phyloP scores from a whole-genome alignment of 495 filamentous ascomycete species.

The Lindgomyces ingoldianus region DNA sequence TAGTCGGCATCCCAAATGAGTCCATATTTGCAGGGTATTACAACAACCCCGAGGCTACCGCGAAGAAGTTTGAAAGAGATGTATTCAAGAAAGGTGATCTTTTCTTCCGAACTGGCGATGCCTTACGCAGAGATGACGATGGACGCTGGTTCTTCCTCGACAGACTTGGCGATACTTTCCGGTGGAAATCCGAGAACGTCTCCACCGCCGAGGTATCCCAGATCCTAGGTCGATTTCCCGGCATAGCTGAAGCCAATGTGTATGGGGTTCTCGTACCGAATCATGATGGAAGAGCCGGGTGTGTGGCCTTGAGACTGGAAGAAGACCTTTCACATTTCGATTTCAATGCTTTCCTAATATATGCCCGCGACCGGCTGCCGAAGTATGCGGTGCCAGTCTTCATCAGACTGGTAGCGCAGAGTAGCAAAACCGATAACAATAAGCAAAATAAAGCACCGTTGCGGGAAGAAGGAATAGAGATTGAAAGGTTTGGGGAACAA shows the following conservation, averaged over 20 bases:
- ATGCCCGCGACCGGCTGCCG: constrained; percentile 61
- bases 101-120: constrained; percentile 74
- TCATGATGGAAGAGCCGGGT: constrained; percentile 46
- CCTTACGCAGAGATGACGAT: constrained; percentile 61
- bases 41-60: constrained; percentile 62
- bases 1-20: constrained; percentile 62
- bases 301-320: constrained; percentile 42
- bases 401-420: constrained; percentile 59
- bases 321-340: constrained; percentile 35
- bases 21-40: constrained; percentile 67
- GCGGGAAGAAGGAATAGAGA: constrained; percentile 69
- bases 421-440: constrained; percentile 71
- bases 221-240: constrained; percentile 63
- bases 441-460: constrained; percentile 80
- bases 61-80: constrained; percentile 67
- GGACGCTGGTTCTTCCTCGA: constrained; percentile 80
- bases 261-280: constrained; percentile 71
- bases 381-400: constrained; percentile 78
- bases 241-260: constrained; percentile 72
- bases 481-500: constrained; percentile 33
- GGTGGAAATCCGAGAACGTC: constrained; percentile 85
- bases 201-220: constrained; percentile 75
- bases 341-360: constrained; percentile 35
- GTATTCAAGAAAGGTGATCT: constrained; percentile 74
- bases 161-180: constrained; percentile 72